Conservation (phyloP, 2,329 filamentous ascomycete species). For the Aspergillus sp. region DNA sequence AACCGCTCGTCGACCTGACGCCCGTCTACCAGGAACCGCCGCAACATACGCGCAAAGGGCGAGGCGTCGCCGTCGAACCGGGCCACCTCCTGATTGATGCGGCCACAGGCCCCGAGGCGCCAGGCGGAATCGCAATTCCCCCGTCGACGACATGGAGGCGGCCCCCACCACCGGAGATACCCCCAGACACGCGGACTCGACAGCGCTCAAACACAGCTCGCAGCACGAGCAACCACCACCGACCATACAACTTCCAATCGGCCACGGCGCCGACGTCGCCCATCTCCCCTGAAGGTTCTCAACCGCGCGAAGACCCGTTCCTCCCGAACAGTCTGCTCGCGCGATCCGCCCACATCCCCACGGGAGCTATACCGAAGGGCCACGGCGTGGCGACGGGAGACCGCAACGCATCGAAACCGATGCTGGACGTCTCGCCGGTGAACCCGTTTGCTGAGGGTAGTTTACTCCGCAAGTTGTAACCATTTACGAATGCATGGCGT, state of each 20-base stretch:
- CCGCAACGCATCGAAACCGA: slow-evolving; percentile 38
- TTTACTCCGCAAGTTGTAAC: slow-evolving; percentile 29
- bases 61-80: slow-evolving; percentile 44
- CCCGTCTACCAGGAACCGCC: slow-evolving; percentile 65
- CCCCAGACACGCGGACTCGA: slow-evolving; percentile 16
- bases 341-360: slow-evolving; percentile 20
- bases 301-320: slow-evolving; percentile 27
- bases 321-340: slow-evolving; percentile 38
- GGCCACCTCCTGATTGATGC: slow-evolving; percentile 41
- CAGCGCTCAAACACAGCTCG: slow-evolving; percentile 37
- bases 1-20: slow-evolving; percentile 68
- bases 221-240: slow-evolving; percentile 22
- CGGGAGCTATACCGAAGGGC: slow-evolving; percentile 24
- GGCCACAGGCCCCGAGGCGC: slow-evolving; percentile 40
- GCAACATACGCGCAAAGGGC: slow-evolving; percentile 34
- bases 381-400: slow-evolving; percentile 42
- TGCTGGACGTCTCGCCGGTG: slow-evolving; percentile 42
- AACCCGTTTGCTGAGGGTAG: slow-evolving; percentile 48
- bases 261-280: slow-evolving; percentile 10
- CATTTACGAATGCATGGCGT: background rate
- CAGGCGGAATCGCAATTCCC: slow-evolving; percentile 35
- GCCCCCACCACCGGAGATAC: slow-evolving; percentile 19
- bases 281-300: slow-evolving; percentile 9
- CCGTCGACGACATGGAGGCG: slow-evolving; percentile 41
- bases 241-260: slow-evolving; percentile 5